These are phyloP conservation scores for Nakazawaea ambrosiae DNA, from an alignment of 805 yeast genomes.

Conservation along the genomic window DNA sequence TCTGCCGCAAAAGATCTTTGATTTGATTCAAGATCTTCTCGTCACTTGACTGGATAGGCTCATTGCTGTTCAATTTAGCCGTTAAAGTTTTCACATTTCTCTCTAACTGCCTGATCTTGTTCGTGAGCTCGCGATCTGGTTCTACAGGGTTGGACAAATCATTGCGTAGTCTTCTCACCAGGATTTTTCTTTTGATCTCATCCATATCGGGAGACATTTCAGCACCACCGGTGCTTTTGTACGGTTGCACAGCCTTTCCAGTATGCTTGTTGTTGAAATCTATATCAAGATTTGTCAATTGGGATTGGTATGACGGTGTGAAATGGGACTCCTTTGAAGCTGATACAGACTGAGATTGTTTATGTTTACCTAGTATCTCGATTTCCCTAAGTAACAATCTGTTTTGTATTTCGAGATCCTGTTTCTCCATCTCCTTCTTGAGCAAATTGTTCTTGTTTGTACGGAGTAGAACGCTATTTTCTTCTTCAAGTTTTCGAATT, in stretches of 20 bases:
- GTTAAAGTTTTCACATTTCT: too few species aligned
- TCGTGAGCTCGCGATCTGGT: too few species aligned
- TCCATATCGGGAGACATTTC: not conserved
- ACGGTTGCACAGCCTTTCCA: too few species aligned
- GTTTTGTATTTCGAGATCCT: conserved; percentile 9
- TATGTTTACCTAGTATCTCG: not conserved
- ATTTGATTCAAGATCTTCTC: not conserved
- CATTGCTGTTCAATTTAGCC: too few species aligned
- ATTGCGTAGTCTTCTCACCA: not conserved
- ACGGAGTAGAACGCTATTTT: conserved; percentile 2
- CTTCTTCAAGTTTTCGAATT: conserved; percentile 5
- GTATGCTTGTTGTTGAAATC: too few species aligned
- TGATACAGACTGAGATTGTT: not conserved
- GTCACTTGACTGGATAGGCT: not conserved
- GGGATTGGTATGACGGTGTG: not conserved
- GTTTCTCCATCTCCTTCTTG: conserved; percentile 11
- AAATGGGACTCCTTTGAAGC: not conserved
- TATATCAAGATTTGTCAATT: too few species aligned
- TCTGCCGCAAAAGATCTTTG: too few species aligned
- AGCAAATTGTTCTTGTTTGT: conserved; percentile 1
- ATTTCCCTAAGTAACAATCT: conserved; percentile 5
- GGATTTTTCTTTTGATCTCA: conserved; percentile 2
- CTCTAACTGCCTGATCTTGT: too few species aligned
- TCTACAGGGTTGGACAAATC: too few species aligned
- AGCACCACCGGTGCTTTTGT: too few species aligned